A percentile compares a stretch with the other conserved stretches of the same genome.
Evolutionary conservation across 1,284 basidiomycete genomes (phyloP).

Genomic region (Sphagnurus paluster): DNA sequence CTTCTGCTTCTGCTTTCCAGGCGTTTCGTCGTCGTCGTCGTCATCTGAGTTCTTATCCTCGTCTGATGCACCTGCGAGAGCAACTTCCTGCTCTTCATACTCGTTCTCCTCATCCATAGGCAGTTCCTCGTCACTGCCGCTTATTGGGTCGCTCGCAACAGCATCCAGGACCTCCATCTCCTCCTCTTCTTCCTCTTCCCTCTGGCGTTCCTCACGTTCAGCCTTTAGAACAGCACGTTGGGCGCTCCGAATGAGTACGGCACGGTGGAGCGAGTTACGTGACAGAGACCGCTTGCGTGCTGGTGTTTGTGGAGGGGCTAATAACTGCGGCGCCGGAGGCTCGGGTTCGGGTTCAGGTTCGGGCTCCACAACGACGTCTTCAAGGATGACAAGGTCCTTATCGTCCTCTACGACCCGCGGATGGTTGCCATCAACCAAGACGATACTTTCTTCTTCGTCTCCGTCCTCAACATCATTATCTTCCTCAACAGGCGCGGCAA

Average conservation of each 20-base stretch:
- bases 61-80: conserved; percentile 23
- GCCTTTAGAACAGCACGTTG: conserved; percentile 52
- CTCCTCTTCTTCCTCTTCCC: conserved; percentile 43
- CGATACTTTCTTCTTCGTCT: conserved; percentile 48
- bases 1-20: conserved; percentile 28
- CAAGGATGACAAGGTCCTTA: conserved; percentile 68
- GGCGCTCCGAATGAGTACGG: conserved; percentile 67
- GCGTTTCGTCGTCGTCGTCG: conserved; percentile 26
- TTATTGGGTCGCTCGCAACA: conserved; percentile 25
- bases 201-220: conserved; percentile 42
- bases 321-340: conserved; percentile 17
- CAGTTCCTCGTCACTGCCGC: conserved; percentile 28
- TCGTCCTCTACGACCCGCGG: conserved; percentile 70
- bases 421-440: conserved; percentile 64
- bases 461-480: conserved; percentile 31
- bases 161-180: conserved; percentile 40
- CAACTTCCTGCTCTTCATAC: conserved; percentile 22
- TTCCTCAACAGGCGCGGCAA: conserved; percentile 12
- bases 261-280: conserved; percentile 58
- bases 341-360: conserved; percentile 32
- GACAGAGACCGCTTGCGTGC: conserved; percentile 39
- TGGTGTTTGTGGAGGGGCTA: conserved; percentile 36
- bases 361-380: conserved; percentile 59
- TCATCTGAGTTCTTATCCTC: conserved; percentile 18
- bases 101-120: conserved; percentile 28